Conservation (phyloP, 805 yeast genomes). For the Nakazawaea holstii region DNA sequence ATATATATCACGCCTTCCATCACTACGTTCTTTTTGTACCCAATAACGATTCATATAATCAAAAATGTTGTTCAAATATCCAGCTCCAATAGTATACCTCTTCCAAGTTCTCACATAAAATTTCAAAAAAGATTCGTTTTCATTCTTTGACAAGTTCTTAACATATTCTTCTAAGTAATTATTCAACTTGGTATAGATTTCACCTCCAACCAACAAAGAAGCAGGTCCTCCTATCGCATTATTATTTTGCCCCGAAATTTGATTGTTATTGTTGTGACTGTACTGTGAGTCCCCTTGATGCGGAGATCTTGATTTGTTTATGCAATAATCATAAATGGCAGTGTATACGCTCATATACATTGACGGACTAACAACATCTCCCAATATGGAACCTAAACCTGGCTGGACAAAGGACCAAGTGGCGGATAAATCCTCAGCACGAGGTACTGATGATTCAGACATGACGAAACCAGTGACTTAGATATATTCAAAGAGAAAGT, state of each 20-base stretch:
- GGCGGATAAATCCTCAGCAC: conserved; percentile 55
- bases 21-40: conserved; percentile 94
- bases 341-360: conserved; percentile 90
- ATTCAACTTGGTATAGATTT: conserved; percentile 70
- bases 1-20: conserved; percentile 82
- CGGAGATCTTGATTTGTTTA: conserved; percentile 60
- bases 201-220: conserved; percentile 73
- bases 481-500: too few relatives aligned
- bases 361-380: conserved; percentile 60
- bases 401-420: conserved; percentile 82
- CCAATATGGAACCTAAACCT: conserved; percentile 63
- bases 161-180: conserved; percentile 61
- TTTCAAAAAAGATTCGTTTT: conserved; percentile 65
- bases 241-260: too few relatives aligned
- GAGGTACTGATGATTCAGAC: conserved; percentile 30
- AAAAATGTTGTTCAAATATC: conserved; percentile 85
- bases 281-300: conserved; percentile 21
- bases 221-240: conserved; percentile 22
- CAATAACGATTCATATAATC: conserved; percentile 96
- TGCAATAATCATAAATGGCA: conserved; percentile 89
- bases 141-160: conserved; percentile 39
- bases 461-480: too few relatives aligned
- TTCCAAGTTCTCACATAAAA: conserved; percentile 88
- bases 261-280: conserved; percentile 14
- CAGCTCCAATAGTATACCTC: conserved; percentile 86